These are phyloP conservation scores for Pogostemon cablin DNA, from an alignment of 257 asterid species.

Conservation along the genomic window DNA sequence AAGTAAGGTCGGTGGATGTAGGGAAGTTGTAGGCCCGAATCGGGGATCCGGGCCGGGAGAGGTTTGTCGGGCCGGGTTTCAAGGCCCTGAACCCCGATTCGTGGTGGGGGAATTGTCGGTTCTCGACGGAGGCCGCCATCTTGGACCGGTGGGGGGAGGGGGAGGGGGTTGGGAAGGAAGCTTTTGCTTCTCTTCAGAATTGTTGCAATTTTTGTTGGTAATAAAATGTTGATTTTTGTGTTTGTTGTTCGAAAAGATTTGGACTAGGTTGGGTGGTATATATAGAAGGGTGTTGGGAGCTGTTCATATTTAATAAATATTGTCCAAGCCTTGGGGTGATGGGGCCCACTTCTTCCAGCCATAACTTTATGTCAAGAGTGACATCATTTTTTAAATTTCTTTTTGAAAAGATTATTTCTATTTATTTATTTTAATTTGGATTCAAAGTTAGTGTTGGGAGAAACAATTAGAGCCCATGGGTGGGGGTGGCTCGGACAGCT, in stretches of 20 bases:
- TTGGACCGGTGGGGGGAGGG: conserved; percentile 30
- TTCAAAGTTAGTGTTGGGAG: neutral
- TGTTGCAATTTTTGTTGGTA: neutral
- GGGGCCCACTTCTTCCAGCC: conserved; percentile 25
- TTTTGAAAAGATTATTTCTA: neutral
- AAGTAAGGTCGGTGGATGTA: conserved; percentile 27
- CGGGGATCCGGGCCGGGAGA: conserved; percentile 64
- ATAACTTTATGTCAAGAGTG: conserved; percentile 31
- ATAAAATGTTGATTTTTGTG: neutral
- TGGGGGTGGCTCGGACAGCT: conserved; percentile 27
- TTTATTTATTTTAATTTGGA: neutral
- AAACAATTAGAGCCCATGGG: conserved; percentile 16
- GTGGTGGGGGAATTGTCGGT: conserved; percentile 56
- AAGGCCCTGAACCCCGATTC: conserved; percentile 49
- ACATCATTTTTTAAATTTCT: conserved; percentile 21
- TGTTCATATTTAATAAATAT: conserved; percentile 17
- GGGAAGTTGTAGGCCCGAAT: conserved; percentile 54
- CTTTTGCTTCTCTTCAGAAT: conserved; percentile 29
- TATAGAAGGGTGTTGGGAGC: conserved; percentile 35
- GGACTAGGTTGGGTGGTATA: conserved; percentile 33
- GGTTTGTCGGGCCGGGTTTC: neutral
- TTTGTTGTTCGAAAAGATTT: conserved; percentile 33
- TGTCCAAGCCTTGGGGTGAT: conserved; percentile 31
- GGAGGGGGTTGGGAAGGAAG: neutral
- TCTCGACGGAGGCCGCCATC: conserved; percentile 85